These are phyloP conservation scores for Xylaria longipes DNA, from an alignment of 495 filamentous ascomycete species.

Conservation along the genomic window DNA sequence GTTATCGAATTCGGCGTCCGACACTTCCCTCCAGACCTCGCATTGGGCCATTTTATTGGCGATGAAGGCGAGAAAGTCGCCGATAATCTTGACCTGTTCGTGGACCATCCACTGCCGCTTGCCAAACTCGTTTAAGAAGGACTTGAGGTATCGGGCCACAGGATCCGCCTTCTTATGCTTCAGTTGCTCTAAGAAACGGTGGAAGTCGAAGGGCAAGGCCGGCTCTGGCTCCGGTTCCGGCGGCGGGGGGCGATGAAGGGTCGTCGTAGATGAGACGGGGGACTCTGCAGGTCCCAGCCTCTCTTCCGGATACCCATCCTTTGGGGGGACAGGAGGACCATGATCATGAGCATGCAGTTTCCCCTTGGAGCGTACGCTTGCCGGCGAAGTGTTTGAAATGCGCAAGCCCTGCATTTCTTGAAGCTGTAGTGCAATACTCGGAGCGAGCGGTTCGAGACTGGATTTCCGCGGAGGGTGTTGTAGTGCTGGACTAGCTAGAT, in stretches of 20 bases:
- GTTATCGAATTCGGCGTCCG: constrained; percentile 97
- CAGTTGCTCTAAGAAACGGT: constrained; percentile 93
- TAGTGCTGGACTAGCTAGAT: constrained; percentile 62
- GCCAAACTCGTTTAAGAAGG: constrained; percentile 91
- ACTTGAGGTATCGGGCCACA: constrained; percentile 92
- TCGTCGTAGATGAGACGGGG: constrained; percentile 56
- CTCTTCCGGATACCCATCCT: constrained; percentile 52
- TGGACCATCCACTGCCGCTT: constrained; percentile 99
- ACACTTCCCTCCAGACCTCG: constrained; percentile 95
- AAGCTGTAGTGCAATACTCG: constrained; percentile 49
- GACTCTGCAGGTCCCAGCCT: constrained; percentile 39
- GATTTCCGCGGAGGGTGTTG: constrained; percentile 84
- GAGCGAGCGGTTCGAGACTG: constrained; percentile 75
- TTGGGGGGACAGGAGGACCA: constrained; percentile 58
- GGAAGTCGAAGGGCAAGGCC: constrained; percentile 94
- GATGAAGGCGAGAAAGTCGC: constrained; percentile 97
- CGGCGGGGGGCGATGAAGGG: constrained; percentile 72
- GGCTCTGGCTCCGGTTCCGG: constrained; percentile 91
- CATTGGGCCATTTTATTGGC: constrained; percentile 98
- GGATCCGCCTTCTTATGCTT: constrained; percentile 95
- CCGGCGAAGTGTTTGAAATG: constrained; percentile 48
- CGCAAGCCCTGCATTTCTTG: constrained; percentile 55
- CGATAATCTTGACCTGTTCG: constrained; percentile 98
- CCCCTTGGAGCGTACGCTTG: constrained; percentile 44
- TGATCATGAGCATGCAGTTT: constrained; percentile 51